Evolutionary conservation across 2,329 filamentous ascomycete genomes (phyloP), one percentile per base, ranked within the genome.

Genomic region (Aspergillus brunneoviolaceus): DNA sequence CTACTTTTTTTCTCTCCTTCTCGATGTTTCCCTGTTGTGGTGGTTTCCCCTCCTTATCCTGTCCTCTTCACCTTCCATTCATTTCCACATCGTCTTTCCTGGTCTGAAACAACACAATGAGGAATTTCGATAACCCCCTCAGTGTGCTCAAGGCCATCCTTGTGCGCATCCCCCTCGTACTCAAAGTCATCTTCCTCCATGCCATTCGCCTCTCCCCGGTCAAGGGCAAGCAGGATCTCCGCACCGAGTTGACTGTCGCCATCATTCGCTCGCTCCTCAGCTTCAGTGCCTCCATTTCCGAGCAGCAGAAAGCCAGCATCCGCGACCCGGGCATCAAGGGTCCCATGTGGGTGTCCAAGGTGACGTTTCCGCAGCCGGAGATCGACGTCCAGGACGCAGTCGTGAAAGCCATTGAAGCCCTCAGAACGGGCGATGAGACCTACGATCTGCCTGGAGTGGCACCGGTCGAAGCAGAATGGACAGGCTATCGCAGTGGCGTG

Each of bases 341-440:
- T 3, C 85, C 84, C 49, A 86, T 95, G 65, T 97, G 93, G 93
- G 82, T 96, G 25, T 88, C 87, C 68, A 89, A 86, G 57, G 87
- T 90, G 48, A 84, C 83, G 0, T 78, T 91, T 16, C 84, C 86
- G 0, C 77, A 78, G 2, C 89, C 84, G 0, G 81, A 76, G 51
- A 59, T 85, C 80, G 74, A 73, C 49, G 72, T 78, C 10, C 71
- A 72, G 51, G 69, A 74, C 29, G 74, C 75, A 2, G 68, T 81
- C 16, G 54, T 76, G 7, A 68, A 68, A 49, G 77, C 76, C 11
- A 76, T 81, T 48, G 71, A 77, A 51, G 66, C 72, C 27, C 67
- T 79, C 27, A 77, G 76, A 57, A 65, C 71, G 2, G 77, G 75
- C 2, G 66, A 65, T 12, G 77, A 78, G 61, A 75, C 71, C 11